phyloP scores from a whole-genome alignment of 2,329 filamentous ascomycete genomes.

The Colletotrichum incanum region DNA sequence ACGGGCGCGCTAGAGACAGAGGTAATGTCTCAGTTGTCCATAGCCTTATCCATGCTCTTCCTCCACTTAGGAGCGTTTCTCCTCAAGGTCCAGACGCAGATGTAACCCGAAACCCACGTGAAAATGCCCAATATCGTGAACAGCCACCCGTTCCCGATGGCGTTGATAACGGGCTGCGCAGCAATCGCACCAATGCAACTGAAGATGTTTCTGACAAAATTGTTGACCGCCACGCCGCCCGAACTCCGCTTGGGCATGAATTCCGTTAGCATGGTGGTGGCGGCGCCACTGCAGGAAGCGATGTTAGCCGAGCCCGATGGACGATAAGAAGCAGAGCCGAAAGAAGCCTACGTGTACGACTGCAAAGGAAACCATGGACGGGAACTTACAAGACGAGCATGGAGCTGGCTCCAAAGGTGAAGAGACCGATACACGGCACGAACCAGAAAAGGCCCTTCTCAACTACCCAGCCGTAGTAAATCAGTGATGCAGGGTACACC shows the following conservation, averaged over 20 bases:
- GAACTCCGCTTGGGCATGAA: slow-evolving; percentile 82
- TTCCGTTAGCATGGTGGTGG: slow-evolving; percentile 88
- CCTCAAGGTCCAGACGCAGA: slow-evolving; percentile 73
- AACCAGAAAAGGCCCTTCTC: slow-evolving; percentile 77
- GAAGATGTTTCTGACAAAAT: slow-evolving; percentile 85
- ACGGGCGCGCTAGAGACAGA: slow-evolving; percentile 9
- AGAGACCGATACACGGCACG: slow-evolving; percentile 75
- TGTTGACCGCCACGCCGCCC: slow-evolving; percentile 84
- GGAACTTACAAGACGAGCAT: slow-evolving; percentile 80
- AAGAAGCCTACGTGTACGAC: neutral
- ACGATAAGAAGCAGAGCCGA: neutral
- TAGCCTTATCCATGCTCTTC: slow-evolving; percentile 70
- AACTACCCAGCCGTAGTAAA: slow-evolving; percentile 85
- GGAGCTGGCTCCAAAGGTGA: slow-evolving; percentile 82
- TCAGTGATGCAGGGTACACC: slow-evolving; percentile 78
- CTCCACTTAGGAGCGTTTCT: slow-evolving; percentile 76
- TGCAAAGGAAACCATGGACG: neutral
- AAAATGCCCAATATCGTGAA: slow-evolving; percentile 73
- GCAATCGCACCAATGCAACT: slow-evolving; percentile 80
- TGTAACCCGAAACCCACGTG: slow-evolving; percentile 70
- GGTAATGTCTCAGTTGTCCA: slow-evolving; percentile 46
- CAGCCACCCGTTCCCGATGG: slow-evolving; percentile 83
- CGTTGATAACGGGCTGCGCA: slow-evolving; percentile 78
- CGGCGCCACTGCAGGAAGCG: slow-evolving; percentile 61
- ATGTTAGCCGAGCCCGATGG: slow-evolving; percentile 35